Base-by-base conservation (phyloP, 257 asterid genomes). In the Lithospermum erythrorhizon region DNA sequence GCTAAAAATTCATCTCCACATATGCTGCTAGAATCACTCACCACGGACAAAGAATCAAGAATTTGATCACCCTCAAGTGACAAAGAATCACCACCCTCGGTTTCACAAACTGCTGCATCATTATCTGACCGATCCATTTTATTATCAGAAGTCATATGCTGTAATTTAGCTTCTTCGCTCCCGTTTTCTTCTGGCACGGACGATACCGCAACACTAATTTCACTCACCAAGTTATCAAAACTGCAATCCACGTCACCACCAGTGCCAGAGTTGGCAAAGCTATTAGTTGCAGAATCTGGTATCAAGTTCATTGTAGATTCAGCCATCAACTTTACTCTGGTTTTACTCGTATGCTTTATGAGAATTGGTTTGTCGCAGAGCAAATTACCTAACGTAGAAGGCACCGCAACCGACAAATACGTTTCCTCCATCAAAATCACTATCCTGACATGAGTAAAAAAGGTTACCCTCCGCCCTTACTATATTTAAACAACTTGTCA, bases 21-120 rank as follows among this genome's bases (percentile, higher is more conserved):
- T 57, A 91, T 57, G 62, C 95, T 91, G 71, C 95, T 91, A 32
- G 83, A 71, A 68, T 91, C 97, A 55, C 98, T 91, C 66, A 79
- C 82, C 65, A 84, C 82, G 3, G 96, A 87, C 62, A 85, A 63
- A 21, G 95, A 87, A 74, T 95, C 95, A 20, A 71, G 82, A 49
- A 77, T 32, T 0, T 41, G 78, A 65, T 85, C 91, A 30, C 79
- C 71, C 57, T 63, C 71, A 53, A 70, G 27, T 53, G 66, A 66
- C 14, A 75, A 57, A 58, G 61, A 55, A 67, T 65, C 71, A 68
- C 63, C 73, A 52, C 58, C 77, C 68, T 82, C 97, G 51, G 74
- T 78, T 67, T 81, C 89, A 14, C 71, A 78, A 62, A 67, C 80
- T 57, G 63, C 69, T 63, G 62, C 70, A 65, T 75, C 83, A 48